phyloP scores from a whole-genome alignment of 1,284 basidiomycete genomes.

The Amylostereum areolatum region DNA sequence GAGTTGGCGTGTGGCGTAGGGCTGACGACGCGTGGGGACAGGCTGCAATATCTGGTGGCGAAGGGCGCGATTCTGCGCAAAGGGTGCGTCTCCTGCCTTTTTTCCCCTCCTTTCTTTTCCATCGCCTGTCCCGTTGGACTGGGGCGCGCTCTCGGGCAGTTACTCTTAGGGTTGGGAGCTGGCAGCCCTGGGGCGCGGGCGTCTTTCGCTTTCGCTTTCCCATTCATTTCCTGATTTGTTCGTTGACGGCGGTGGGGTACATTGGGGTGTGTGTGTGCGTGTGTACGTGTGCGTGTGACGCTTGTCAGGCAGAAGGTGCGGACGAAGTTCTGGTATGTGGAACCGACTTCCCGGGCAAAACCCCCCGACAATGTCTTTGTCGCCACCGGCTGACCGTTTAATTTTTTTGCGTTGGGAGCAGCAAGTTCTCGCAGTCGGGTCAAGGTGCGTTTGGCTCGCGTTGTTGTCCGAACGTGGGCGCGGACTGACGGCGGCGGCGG shows the following conservation, averaged over 20 bases:
- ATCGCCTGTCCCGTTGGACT: constrained; percentile 5
- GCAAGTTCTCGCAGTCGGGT: constrained; percentile 66
- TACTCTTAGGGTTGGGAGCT: too few species aligned
- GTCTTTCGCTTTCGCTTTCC: too few species aligned
- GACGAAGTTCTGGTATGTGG: constrained; percentile 67
- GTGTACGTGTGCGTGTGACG: too few species aligned
- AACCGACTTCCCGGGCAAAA: too few species aligned
- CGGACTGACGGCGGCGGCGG: constrained; percentile 2
- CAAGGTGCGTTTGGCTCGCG: constrained; percentile 42
- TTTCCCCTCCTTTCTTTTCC: constrained; percentile 4
- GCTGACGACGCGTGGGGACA: constrained; percentile 19
- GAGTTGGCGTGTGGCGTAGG: constrained; percentile 11
- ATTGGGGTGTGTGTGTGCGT: too few species aligned
- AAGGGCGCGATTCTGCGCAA: constrained; percentile 81
- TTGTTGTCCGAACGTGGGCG: background rate
- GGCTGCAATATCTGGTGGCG: constrained; percentile 75
- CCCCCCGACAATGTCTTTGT: too few species aligned
- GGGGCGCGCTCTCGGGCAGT: too few species aligned
- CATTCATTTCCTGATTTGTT: too few species aligned
- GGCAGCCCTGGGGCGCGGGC: too few species aligned
- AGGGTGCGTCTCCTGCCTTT: constrained; percentile 43
- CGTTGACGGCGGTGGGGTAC: too few species aligned
- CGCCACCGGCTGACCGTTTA: too few species aligned
- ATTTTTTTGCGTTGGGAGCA: constrained; percentile 22
- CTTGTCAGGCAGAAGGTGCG: constrained; percentile 59